Evolutionary conservation across 169 alveolate genomes (phyloP), one percentile per base, ranked within the genome.

Genomic region (Cryptosporidium sp.): DNA sequence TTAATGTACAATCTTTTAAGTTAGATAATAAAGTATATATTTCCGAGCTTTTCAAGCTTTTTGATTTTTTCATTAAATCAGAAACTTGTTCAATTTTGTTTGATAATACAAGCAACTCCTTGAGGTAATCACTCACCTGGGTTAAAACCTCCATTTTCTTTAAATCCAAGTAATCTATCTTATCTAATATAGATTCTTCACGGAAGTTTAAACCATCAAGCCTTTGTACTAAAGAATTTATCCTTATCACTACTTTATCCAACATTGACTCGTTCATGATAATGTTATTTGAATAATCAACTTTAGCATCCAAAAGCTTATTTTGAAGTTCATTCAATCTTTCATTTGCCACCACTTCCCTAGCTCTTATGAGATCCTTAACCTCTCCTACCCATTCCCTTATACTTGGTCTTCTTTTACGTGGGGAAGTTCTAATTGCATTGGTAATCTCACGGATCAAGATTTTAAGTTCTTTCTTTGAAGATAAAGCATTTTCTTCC

Each of bases 161-260:
- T 16, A 80, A 26, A 21, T 29, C 33, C 51, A 2, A 18, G 23
- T 35, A 35, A 51, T 62, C 35, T 23, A 62, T 65, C 26, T 44
- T 62, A 12, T 80, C 89, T 12, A 80, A 26, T 62, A 80, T 37
- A 12, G 75, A 80, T 39, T 80, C 67, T 21, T 23, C 52, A 37
- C 51, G 35, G 33, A 80, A 80, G 18, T 65, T 80, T 29, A 80
- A 65, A 10, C 42, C 42, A n/a, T 61, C 37, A 9, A 80, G 45
- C 26, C 60, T 60, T 23, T 21, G 23, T 26, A 65, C 21, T 26
- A 65, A 21, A 14, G 69, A 23, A 65, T 80, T 80, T 31, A 80
- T 42, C 48, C 62, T 23, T 42, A 5, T 7, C 2, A 58, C 75
- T 9, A 80, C 21, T 39, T n/a, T 4, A 44, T 80, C 89, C 33